These are phyloP conservation scores for Beauveria scarabaeidicola DNA, from an alignment of 2,329 filamentous ascomycete species.

Conservation along the genomic window DNA sequence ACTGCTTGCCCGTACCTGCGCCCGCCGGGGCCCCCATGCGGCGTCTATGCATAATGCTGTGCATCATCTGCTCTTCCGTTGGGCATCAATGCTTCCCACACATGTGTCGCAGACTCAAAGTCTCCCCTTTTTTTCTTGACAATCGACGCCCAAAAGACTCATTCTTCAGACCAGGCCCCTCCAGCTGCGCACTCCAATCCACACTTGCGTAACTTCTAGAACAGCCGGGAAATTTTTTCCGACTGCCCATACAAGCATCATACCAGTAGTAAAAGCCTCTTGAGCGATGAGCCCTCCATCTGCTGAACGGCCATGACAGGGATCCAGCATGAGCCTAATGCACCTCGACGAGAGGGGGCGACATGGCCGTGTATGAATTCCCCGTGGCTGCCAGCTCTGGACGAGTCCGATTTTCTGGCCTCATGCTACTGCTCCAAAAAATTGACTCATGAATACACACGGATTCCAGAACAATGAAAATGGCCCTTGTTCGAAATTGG, in stretches of 20 bases:
- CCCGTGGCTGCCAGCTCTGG: neutral
- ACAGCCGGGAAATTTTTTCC: conserved; percentile 7
- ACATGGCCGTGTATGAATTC: conserved; percentile 1
- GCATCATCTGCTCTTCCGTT: conserved; percentile 7
- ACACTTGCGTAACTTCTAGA: conserved; percentile 6
- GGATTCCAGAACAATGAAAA: neutral
- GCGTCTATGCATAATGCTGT: conserved; percentile 8
- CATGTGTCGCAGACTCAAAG: conserved; percentile 1
- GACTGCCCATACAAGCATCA: too few relatives aligned
- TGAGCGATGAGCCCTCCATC: neutral
- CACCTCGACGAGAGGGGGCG: neutral
- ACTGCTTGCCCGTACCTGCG: conserved; percentile 5
- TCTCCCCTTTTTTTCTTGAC: neutral
- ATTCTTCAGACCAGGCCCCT: neutral
- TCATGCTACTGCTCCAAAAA: neutral
- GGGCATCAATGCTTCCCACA: conserved; percentile 8
- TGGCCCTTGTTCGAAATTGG: neutral
- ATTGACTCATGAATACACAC: too few relatives aligned
- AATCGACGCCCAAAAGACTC: neutral
- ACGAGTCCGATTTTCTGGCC: neutral
- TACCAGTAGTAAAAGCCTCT: too few relatives aligned
- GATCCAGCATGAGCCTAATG: conserved; percentile 9
- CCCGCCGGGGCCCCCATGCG: neutral
- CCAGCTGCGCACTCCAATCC: neutral
- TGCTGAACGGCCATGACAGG: conserved; percentile 3